Base-by-base conservation (phyloP, 148 eudicot genomes). In the Vaccinium vitisidaea region DNA sequence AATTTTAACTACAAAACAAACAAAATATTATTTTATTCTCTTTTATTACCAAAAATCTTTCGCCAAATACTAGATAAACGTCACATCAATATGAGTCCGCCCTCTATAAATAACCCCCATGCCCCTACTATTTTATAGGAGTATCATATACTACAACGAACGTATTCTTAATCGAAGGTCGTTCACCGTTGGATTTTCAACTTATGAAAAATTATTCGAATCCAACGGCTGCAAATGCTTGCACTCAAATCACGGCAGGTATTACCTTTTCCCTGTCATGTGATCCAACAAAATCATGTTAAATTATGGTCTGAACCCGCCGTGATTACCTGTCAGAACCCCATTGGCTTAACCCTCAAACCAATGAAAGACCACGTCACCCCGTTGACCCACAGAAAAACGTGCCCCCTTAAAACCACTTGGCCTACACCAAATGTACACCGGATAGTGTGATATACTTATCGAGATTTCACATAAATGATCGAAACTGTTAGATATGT, bases 191-290 rank as follows among this genome's bases (percentile, higher is more conserved):
- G 69, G 67, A 55, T 79, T 32, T 8, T 11, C 19, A 11, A 3
- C 39, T 2, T 11, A 14, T 13, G 1, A 69, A 69, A 27, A 27
- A 4, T 12, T 25, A 69, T 25, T 69, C 25, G 46, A 43, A 83
- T 69, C 85, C 23, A 25, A 59, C 85, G 85, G 71, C 14, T 59
- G 55, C 27, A 12, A 50, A 74, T 3, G 84, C 2, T 86, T 86
- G 87, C 87, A 43, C 84, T 67, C 82, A 32, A 76, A 11, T 52
- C 78, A 86, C 77, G 84, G 7, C 75, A 83, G n/a, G 79, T 25
- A 39, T 19, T 0, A 23, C 55, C 43, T 18, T 74, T 46, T 74
- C 19, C 48, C 50, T 46, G 74, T n/a, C 36, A 5, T n/a, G 70
- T 81, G 80, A 74, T 85, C 74, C 52, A 59, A 63, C 80, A 6